Conservation (phyloP, 2,329 filamentous ascomycete genomes). For the Claviceps humidiphila region DNA sequence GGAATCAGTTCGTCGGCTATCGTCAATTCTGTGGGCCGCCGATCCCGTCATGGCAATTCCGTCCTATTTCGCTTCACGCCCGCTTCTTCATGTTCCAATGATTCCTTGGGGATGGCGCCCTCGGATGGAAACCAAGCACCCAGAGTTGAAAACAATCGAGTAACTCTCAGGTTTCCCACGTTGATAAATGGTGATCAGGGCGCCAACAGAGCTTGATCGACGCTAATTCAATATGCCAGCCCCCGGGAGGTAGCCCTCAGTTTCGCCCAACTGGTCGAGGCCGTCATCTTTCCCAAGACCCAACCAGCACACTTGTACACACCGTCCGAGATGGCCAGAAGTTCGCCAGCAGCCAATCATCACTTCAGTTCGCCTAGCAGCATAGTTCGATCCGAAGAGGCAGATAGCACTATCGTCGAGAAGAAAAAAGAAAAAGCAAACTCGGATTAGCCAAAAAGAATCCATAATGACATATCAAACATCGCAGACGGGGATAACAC, state of each 20-base stretch:
- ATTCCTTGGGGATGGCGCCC: too few species aligned
- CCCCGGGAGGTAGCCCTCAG: background rate
- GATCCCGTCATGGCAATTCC: background rate
- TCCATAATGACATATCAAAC: background rate
- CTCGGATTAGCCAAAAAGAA: constrained; percentile 19
- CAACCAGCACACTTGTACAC: background rate
- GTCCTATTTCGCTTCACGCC: background rate
- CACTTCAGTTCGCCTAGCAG: constrained; percentile 63
- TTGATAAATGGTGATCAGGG: background rate
- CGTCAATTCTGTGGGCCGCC: background rate
- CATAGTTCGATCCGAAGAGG: constrained; percentile 77
- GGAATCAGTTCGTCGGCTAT: background rate
- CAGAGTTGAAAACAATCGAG: background rate
- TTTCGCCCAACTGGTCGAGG: background rate
- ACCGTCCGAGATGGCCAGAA: background rate
- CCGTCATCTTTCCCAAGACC: background rate
- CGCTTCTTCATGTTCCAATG: background rate
- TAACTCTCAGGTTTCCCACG: background rate
- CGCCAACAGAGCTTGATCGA: background rate
- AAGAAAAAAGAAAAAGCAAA: background rate
- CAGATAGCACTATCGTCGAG: constrained; percentile 58
- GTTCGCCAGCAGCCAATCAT: constrained; percentile 17
- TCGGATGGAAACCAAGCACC: background rate
- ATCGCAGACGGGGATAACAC: constrained; percentile 22
- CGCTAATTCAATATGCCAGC: background rate